Conservation (phyloP, 768 basidiomycete genomes). For the Boletus huronensis region DNA sequence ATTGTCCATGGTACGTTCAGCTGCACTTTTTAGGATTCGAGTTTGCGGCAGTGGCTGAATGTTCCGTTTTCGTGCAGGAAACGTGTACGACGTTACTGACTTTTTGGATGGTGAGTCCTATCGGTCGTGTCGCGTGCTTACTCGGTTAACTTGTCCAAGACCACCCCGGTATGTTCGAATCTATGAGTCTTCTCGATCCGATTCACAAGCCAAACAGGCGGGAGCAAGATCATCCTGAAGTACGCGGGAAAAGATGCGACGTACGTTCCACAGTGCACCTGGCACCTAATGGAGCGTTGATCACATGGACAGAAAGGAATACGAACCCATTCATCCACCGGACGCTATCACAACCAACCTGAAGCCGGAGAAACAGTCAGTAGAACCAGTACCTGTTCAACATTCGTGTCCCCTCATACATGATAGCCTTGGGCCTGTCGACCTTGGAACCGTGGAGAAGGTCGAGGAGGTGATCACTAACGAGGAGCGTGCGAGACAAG, state of each 20-base stretch:
- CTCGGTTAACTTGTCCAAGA: slow-evolving; percentile 35
- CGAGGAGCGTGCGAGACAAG: slow-evolving; percentile 66
- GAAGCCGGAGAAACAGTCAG: slow-evolving; percentile 81
- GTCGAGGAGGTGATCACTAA: slow-evolving; percentile 61
- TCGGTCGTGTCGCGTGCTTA: background rate
- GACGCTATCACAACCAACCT: slow-evolving; percentile 75
- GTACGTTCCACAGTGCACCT: slow-evolving; percentile 39
- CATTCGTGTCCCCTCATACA: slow-evolving; percentile 1
- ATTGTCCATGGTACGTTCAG: slow-evolving; percentile 67
- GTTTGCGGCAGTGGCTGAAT: background rate
- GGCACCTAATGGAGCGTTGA: background rate
- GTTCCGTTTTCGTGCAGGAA: slow-evolving; percentile 40
- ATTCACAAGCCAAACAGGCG: slow-evolving; percentile 43
- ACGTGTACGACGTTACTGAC: slow-evolving; percentile 77
- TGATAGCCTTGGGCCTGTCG: slow-evolving; percentile 64
- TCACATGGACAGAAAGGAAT: slow-evolving; percentile 52
- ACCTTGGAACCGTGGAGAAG: slow-evolving; percentile 62
- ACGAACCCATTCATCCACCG: slow-evolving; percentile 88
- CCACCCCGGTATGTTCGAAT: slow-evolving; percentile 53
- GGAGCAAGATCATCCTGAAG: slow-evolving; percentile 80
- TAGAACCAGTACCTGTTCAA: background rate
- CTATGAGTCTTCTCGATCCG: background rate
- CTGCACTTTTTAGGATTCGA: background rate
- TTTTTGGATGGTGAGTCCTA: slow-evolving; percentile 60
- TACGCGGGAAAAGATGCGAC: slow-evolving; percentile 91